Base-by-base conservation (phyloP, 345 rosid genomes). In the Euphorbia tirucalli region DNA sequence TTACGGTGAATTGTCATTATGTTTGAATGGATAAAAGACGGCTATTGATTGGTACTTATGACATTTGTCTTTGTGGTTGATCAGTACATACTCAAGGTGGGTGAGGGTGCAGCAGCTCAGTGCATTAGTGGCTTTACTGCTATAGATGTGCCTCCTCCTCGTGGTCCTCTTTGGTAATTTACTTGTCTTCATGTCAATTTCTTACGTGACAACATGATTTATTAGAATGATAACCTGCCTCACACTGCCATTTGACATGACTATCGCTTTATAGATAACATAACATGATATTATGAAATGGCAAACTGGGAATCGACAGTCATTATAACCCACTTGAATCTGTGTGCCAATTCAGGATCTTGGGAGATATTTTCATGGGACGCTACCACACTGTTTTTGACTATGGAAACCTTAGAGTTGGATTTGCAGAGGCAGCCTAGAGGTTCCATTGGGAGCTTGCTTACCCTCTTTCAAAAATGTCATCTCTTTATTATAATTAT, bases 341-440 rank as follows among this genome's bases (percentile, higher is more conserved):
- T n/a, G n/a, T n/a, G n/a, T n/a, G n/a, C n/a, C n/a, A 49, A 39
- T 54, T 43, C 75, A 79, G 82, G 82, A 79, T 79, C 24, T 48
- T 79, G 75, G 82, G 82, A 66, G 78, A 79, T 35, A 15, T 79
- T 24, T 79, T 79, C 72, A 79, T 79, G 82, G 82, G 82, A 21
- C 61, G 66, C 3, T 79, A 74, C 70, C 82, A 79, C 72, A 79
- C 82, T 8, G 66, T 79, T 3, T 79, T 79, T 10, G 75, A 79
- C 71, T 71, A 62, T 67, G 82, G 78, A 1, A 74, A 71, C 4
- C 16, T 52, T 16, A 66, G 69, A 39, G 75, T 79, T 59, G 82
- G 82, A 54, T 79, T 79, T 55, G 78, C 82, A 0, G 70, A 66
- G 48, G 82, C 82, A 37, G 82, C 73, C 21, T 79, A 66, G 15